These are phyloP conservation scores for Nitzschia sp. DNA, from an alignment of 108 stramenopile genomes.

Conservation along the genomic window DNA sequence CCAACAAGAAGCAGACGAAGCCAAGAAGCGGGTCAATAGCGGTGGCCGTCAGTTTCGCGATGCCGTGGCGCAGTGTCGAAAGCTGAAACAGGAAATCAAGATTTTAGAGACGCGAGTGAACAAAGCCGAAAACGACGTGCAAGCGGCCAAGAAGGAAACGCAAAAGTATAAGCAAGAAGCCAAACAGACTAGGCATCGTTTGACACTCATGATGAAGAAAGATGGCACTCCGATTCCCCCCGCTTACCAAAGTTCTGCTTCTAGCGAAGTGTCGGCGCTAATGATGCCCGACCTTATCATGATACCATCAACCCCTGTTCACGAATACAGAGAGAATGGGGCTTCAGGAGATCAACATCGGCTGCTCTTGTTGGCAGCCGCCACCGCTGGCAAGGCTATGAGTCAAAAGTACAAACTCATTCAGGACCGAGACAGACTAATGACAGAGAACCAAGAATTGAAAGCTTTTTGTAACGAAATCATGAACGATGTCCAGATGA, in stretches of 20 bases:
- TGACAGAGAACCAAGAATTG: constrained; percentile 12
- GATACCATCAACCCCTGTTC: not conserved
- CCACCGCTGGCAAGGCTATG: too few species aligned
- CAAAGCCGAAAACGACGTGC: not conserved
- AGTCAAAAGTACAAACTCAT: too few species aligned
- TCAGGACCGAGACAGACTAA: too few species aligned
- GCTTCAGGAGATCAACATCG: too few species aligned
- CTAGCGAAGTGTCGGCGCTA: not conserved
- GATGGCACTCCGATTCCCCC: not conserved
- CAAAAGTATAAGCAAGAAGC: constrained; percentile 8
- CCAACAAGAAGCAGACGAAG: not conserved
- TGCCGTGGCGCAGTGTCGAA: constrained; percentile 11
- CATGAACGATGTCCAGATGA: too few species aligned
- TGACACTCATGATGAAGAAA: constrained; percentile 5
- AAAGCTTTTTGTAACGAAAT: constrained; percentile 7
- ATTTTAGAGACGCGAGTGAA: not conserved
- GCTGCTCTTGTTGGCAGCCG: too few species aligned
- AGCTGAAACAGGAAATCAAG: constrained; percentile 3
- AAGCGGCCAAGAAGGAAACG: constrained; percentile 6
- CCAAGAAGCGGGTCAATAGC: not conserved
- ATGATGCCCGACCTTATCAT: too few species aligned
- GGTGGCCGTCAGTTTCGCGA: constrained; percentile 12
- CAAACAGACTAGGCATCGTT: constrained; percentile 1
- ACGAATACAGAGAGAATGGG: too few species aligned
- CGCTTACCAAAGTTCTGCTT: not conserved